Conservation (phyloP, 73 alveolate species). For the Paramecium caudatum region DNA sequence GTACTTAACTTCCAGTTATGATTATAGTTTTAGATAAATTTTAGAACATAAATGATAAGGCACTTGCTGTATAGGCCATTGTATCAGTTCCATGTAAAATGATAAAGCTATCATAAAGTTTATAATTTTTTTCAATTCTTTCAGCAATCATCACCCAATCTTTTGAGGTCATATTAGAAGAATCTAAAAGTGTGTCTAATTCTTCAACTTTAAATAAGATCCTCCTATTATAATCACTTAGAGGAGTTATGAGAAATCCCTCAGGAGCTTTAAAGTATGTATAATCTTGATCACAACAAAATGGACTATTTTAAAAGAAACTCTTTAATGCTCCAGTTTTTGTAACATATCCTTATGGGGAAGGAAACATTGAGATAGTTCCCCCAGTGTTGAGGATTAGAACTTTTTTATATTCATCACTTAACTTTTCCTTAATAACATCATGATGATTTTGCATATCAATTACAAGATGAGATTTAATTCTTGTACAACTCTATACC, state of each 20-base stretch:
- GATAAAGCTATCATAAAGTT: slow-evolving; percentile 92
- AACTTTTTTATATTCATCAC: slow-evolving; percentile 67
- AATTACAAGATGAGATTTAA: slow-evolving; percentile 17
- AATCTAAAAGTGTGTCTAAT: slow-evolving; percentile 87
- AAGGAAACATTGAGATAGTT: slow-evolving; percentile 76
- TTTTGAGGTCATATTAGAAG: slow-evolving; percentile 85
- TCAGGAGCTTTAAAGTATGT: slow-evolving; percentile 64
- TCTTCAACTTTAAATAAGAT: slow-evolving; percentile 80
- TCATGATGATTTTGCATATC: slow-evolving; percentile 49
- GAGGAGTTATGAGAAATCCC: slow-evolving; percentile 80
- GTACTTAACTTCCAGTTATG: slow-evolving; percentile 94
- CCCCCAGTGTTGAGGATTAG: slow-evolving; percentile 73
- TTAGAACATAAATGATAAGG: slow-evolving; percentile 97
- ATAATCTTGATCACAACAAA: slow-evolving; percentile 72
- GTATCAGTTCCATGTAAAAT: slow-evolving; percentile 98
- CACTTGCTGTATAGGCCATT: slow-evolving; percentile 99
- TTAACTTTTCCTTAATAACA: slow-evolving; percentile 24
- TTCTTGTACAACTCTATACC: background rate
- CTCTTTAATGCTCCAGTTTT: slow-evolving; percentile 59
- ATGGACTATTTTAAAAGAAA: slow-evolving; percentile 65
- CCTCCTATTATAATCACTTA: slow-evolving; percentile 77
- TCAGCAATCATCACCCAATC: slow-evolving; percentile 93
- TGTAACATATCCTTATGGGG: slow-evolving; percentile 64
- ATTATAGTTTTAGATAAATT: slow-evolving; percentile 89
- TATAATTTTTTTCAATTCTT: slow-evolving; percentile 86